A percentile compares a stretch with the other conserved stretches of the same genome.
phyloP scores from a whole-genome alignment of 2,329 filamentous ascomycete genomes.

The Fusarium liriodendri region DNA sequence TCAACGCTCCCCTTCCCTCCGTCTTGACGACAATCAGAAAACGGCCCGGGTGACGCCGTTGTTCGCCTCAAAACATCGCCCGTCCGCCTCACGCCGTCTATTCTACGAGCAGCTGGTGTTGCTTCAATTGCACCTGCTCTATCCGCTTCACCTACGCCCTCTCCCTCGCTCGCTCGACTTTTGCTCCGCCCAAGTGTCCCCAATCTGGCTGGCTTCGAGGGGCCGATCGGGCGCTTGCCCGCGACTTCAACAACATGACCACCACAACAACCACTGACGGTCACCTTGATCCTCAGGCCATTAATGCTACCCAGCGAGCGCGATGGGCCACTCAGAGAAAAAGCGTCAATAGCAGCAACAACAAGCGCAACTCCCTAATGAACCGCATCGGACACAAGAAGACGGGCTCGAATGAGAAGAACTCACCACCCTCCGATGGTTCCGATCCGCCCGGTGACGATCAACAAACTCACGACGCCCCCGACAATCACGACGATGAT shows the following conservation, averaged over 20 bases:
- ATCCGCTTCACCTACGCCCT: constrained; percentile 19
- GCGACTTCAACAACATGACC: constrained; percentile 51
- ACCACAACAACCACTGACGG: constrained; percentile 46
- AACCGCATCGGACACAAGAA: constrained; percentile 77
- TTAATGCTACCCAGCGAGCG: constrained; percentile 74
- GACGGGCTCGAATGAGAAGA: constrained; percentile 75
- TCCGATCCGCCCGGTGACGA: constrained; percentile 41
- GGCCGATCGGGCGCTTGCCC: constrained; percentile 54
- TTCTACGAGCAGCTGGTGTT: constrained; percentile 38
- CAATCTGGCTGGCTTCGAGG: constrained; percentile 52
- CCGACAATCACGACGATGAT: constrained; percentile 49
- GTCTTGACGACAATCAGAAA: constrained; percentile 34
- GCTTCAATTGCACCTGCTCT: constrained; percentile 40
- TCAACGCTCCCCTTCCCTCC: constrained; percentile 33
- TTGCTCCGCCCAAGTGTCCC: constrained; percentile 30
- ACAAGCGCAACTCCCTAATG: constrained; percentile 86
- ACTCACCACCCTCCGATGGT: constrained; percentile 57
- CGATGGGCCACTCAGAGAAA: constrained; percentile 97
- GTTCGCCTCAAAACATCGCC: constrained; percentile 7
- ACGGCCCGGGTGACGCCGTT: constrained; percentile 38
- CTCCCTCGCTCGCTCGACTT: constrained; percentile 18
- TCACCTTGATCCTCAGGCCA: constrained; percentile 39
- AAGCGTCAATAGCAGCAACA: constrained; percentile 77
- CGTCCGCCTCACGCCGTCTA: constrained; percentile 14
- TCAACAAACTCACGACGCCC: constrained; percentile 44